Evolutionary conservation across 1,284 basidiomycete genomes (phyloP).

Genomic region (Ceratobasidium sp.): DNA sequence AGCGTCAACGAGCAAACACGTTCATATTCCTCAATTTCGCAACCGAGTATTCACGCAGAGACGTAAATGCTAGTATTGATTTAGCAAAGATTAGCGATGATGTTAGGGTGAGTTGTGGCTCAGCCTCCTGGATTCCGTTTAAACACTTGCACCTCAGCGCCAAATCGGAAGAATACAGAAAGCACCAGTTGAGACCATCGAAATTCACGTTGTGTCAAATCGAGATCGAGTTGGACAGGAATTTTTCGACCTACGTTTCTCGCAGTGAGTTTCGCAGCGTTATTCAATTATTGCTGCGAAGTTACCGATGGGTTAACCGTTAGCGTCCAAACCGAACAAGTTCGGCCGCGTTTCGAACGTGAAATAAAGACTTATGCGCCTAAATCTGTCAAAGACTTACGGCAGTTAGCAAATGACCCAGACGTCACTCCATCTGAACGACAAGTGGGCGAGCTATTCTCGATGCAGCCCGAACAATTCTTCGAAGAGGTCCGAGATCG

Average conservation of each 20-base stretch:
- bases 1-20: slow-evolving; percentile 65
- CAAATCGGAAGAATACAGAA: slow-evolving; percentile 69
- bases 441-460: slow-evolving; percentile 14
- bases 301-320: background rate
- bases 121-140: background rate
- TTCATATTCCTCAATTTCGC: slow-evolving; percentile 70
- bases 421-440: background rate
- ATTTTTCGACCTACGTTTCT: slow-evolving; percentile 74
- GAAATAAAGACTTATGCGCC: slow-evolving; percentile 50
- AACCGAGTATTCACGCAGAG: slow-evolving; percentile 62
- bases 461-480: slow-evolving; percentile 2
- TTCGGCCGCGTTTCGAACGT: slow-evolving; percentile 65
- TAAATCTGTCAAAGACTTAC: slow-evolving; percentile 24
- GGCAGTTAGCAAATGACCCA: background rate
- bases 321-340: slow-evolving; percentile 71
- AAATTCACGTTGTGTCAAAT: slow-evolving; percentile 77
- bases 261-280: slow-evolving; percentile 64
- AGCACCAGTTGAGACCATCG: slow-evolving; percentile 65
- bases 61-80: slow-evolving; percentile 70
- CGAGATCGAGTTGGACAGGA: slow-evolving; percentile 73
- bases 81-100: slow-evolving; percentile 69
- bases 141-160: slow-evolving; percentile 60
- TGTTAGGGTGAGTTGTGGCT: slow-evolving; percentile 62
- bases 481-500: slow-evolving; percentile 13
- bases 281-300: background rate